Base-by-base conservation (phyloP, 2,329 filamentous ascomycete genomes). In the Aspergillus pseudonomiae region DNA sequence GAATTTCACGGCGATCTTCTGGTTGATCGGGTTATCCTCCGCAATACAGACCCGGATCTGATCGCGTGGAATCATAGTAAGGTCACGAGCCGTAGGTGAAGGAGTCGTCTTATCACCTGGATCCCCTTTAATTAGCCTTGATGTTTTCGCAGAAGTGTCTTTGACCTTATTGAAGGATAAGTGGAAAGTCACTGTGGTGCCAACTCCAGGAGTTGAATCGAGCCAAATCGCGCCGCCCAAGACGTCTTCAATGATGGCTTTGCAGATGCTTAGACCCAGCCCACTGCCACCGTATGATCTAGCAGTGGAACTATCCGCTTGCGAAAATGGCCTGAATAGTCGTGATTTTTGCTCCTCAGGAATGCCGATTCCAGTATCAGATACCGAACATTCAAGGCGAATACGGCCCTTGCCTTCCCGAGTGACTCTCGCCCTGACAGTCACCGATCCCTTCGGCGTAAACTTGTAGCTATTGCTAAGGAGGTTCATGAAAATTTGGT, bases 381-480 rank as follows among this genome's bases (percentile, higher is more conserved):
- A 84, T 36, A 97, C 93, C 78, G 91, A 94, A 75, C 94, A 95
- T 2, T 90, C 93, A 61, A 97, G 83, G 30, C 88, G 89, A 7
- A 93, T 89, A 63, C 85, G 86, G 45, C 91, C 87, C 16, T 86
- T 83, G 11, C 88, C 89, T 73, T 97, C 91, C 9, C 83, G 82
- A 53, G 93, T 89, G 24, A 93, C 85, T 28, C 86, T 86, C 5
- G 93, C 92, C 54, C 89, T 89, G 58, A 97, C 92, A 0, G 92
- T 96, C 63, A 97, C 91, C 0, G 90, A 91, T 0, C 94, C 94
- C 63, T 90, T 86, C 62, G 94, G 91, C 0, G 94, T 97, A 74
- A 97, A 97, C 75, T 97, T 97, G 77, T 97, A 90, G 73, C 91
- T 94, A 80, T 97, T 97, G 66, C 91, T 91, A 50, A 97, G 91